These are phyloP conservation scores for Phalaenopsis aphrodite DNA, from an alignment of 106 monocot genomes.

Conservation along the genomic window DNA sequence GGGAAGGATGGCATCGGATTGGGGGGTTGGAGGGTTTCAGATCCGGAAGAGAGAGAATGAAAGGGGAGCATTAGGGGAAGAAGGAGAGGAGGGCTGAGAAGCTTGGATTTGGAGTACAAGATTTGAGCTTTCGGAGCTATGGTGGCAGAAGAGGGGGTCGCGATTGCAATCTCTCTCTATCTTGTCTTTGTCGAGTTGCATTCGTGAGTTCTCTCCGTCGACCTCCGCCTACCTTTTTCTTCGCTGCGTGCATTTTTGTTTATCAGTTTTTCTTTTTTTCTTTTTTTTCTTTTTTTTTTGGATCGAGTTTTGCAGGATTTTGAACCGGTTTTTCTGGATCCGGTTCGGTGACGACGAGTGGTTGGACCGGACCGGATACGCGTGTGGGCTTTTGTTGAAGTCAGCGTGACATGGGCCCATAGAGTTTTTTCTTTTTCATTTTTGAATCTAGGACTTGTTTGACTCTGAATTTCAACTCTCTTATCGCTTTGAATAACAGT, in stretches of 20 bases:
- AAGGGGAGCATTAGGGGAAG: not conserved
- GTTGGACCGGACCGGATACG: not conserved
- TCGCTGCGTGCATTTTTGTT: not conserved
- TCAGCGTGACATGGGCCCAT: not conserved
- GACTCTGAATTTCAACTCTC: no score
- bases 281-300: not conserved
- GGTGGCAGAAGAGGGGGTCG: not conserved
- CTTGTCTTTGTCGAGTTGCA: not conserved
- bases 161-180: not conserved
- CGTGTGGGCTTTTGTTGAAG: not conserved
- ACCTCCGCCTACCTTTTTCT: constrained; percentile 11
- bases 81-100: not conserved
- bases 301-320: not conserved
- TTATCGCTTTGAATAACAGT: no score
- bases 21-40: not conserved
- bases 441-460: no score
- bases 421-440: no score
- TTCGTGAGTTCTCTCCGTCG: constrained; percentile 1
- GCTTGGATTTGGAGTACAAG: not conserved
- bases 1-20: not conserved
- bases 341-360: not conserved
- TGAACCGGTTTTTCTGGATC: not conserved
- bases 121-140: not conserved
- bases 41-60: not conserved
- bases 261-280: not conserved